Evolutionary conservation across 129 eudicot genomes (phyloP), one percentile per base, ranked within the genome.

Genomic region (Gnaphalium uliginosum): DNA sequence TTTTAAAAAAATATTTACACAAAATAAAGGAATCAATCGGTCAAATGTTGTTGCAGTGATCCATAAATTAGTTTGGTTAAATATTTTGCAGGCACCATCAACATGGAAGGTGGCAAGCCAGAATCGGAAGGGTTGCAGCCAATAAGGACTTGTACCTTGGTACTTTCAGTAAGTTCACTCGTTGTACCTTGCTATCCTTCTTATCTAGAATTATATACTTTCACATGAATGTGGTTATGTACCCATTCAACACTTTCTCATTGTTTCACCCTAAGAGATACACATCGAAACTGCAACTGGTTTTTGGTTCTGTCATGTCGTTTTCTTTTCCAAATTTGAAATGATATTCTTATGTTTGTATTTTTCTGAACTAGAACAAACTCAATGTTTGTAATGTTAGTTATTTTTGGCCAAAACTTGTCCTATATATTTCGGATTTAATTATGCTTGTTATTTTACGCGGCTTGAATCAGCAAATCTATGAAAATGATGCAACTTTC

Each of bases 61-160:
- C 3, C 24, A 33, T 57, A 66, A 53, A 67, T 76, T 67, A 22
- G 58, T 66, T 51, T 66, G 19, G 26, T 66, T 18, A 35, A 68
- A 43, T 58, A 27, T 41, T 68, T 85, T 71, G 71, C 89, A 92
- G 98, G 87, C 98, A 92, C 73, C 98, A 92, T 83, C 96, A 92
- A 76, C 98, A 92, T 84, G 98, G 98, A 71, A 88, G 98, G 79
- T 92, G 98, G 98, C 98, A 92, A 85, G 98, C 98, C 50, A 76
- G 98, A 90, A 92, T 92, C 8, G 98, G 98, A 81, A 92, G 98
- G 81, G 98, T 92, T 84, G 96, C 98, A 75, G 98, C 96, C 87
- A 92, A 92, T 81, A 92, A 92, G 84, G 98, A 92, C 90, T 86
- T 92, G 96, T 92, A 92, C 92, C 98, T 92, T 77, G 98, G 98